phyloP scores from a whole-genome alignment of 139 green algal genomes.

The Chlorella sp. region DNA sequence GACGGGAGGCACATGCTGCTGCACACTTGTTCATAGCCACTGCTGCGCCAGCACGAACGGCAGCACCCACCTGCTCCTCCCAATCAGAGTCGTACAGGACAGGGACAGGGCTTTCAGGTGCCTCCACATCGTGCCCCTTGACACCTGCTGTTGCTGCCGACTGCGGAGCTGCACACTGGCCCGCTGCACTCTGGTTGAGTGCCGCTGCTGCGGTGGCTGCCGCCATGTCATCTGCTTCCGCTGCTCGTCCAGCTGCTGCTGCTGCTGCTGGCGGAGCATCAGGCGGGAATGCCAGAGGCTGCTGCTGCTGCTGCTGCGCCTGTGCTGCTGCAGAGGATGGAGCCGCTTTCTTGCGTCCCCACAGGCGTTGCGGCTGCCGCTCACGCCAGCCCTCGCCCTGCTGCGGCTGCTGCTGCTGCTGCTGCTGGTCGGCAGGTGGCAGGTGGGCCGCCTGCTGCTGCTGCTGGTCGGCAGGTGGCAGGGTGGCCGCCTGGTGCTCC shows the following conservation, averaged over 20 bases:
- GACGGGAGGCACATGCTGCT: background rate
- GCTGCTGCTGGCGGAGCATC: background rate
- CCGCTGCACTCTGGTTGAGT: background rate
- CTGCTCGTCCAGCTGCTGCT: background rate
- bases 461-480: background rate
- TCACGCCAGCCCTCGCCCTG: too few species aligned
- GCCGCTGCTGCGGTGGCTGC: background rate
- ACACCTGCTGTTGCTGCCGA: background rate
- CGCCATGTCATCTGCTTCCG: background rate
- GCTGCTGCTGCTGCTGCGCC: background rate
- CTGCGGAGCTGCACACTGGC: background rate
- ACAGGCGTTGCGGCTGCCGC: too few species aligned
- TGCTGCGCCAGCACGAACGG: background rate
- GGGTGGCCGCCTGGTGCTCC: background rate
- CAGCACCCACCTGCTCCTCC: slow-evolving; percentile 20
- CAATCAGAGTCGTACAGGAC: slow-evolving; percentile 29
- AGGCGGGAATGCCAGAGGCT: background rate
- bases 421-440: background rate
- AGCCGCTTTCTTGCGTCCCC: too few species aligned
- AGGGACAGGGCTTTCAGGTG: background rate
- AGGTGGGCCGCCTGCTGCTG: background rate
- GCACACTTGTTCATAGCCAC: background rate
- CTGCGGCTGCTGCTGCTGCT: background rate
- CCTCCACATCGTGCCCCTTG: background rate
- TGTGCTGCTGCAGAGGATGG: background rate